Evolutionary conservation across 1,284 basidiomycete species (phyloP).

Genomic region (Pseudozyma sp.): DNA sequence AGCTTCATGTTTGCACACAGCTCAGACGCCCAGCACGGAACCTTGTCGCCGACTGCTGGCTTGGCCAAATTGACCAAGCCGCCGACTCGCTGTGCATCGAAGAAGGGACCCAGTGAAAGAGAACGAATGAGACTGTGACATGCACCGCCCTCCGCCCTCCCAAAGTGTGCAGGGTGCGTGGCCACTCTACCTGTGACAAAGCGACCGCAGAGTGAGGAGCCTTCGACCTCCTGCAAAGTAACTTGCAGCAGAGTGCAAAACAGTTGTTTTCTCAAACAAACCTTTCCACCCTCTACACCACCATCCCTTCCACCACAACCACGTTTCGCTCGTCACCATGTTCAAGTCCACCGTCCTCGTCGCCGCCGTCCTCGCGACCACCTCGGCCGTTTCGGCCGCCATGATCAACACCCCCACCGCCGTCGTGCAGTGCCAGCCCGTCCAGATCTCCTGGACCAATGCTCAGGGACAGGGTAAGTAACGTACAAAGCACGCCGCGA

Average conservation of each 20-base stretch:
- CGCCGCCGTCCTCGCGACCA: slow-evolving; percentile 31
- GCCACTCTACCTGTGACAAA: too few relatives aligned
- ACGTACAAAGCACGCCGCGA: too few relatives aligned
- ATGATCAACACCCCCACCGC: slow-evolving; percentile 51
- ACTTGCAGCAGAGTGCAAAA: not conserved
- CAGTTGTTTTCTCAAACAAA: not conserved
- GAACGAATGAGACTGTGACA: too few relatives aligned
- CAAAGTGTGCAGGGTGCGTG: too few relatives aligned
- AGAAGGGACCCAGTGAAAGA: too few relatives aligned
- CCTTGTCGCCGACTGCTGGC: too few relatives aligned
- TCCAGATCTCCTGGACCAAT: slow-evolving; percentile 43
- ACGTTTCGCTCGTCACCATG: slow-evolving; percentile 22
- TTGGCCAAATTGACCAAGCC: not conserved
- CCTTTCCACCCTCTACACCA: slow-evolving; percentile 12
- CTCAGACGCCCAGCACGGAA: too few relatives aligned
- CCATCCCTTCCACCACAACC: slow-evolving; percentile 10
- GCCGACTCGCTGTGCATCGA: slow-evolving; percentile 3
- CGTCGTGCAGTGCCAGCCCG: slow-evolving; percentile 54
- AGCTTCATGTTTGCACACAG: not conserved
- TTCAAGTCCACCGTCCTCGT: slow-evolving; percentile 34
- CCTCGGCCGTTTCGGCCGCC: slow-evolving; percentile 25
- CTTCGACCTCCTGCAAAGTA: not conserved
- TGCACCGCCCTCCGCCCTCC: too few relatives aligned
- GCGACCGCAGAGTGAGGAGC: too few relatives aligned
- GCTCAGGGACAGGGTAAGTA: slow-evolving; percentile 43